Percentiles rank a stretch among this genome's conserved stretches.
Evolutionary conservation across 2,329 filamentous ascomycete species (phyloP).

Genomic region (Penicillium sp.): DNA sequence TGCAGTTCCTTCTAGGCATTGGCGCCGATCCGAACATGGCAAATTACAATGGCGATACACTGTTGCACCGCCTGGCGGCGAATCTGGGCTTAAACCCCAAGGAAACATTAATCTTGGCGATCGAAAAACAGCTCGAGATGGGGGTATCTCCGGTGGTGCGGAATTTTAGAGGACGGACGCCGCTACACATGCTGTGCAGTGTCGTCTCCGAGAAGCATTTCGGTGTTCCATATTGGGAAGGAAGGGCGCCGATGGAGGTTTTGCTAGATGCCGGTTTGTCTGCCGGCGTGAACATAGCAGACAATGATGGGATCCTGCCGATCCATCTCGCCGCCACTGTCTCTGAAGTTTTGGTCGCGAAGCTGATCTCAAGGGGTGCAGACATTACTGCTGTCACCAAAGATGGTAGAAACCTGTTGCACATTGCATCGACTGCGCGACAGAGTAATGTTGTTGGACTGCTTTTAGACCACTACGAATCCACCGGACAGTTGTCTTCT

Average conservation of each 20-base stretch:
- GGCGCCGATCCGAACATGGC: conserved; percentile 20
- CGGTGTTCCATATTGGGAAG: conserved; percentile 6
- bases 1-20: conserved; percentile 22
- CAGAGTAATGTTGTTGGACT: conserved; percentile 27
- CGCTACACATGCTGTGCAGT: conserved; percentile 24
- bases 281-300: conserved; percentile 17
- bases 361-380: conserved; percentile 25
- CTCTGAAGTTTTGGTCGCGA: conserved; percentile 23
- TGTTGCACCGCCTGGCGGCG: conserved; percentile 22
- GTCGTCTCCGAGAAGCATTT: conserved; percentile 14
- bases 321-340: conserved; percentile 27
- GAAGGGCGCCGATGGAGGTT: conserved; percentile 18
- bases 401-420: conserved; percentile 27
- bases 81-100: conserved; percentile 15
- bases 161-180: conserved; percentile 24
- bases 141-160: background rate
- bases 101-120: conserved; percentile 1
- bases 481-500: background rate
- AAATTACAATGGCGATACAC: conserved; percentile 24
- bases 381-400: conserved; percentile 19
- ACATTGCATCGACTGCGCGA: conserved; percentile 25
- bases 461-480: conserved; percentile 22
- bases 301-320: conserved; percentile 24
- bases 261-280: conserved; percentile 19
- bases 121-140: conserved; percentile 1